A percentile compares a stretch with the other conserved stretches of the same genome.
Conservation (phyloP, 2,329 filamentous ascomycete genomes). For the Exophiala alcalophila region DNA sequence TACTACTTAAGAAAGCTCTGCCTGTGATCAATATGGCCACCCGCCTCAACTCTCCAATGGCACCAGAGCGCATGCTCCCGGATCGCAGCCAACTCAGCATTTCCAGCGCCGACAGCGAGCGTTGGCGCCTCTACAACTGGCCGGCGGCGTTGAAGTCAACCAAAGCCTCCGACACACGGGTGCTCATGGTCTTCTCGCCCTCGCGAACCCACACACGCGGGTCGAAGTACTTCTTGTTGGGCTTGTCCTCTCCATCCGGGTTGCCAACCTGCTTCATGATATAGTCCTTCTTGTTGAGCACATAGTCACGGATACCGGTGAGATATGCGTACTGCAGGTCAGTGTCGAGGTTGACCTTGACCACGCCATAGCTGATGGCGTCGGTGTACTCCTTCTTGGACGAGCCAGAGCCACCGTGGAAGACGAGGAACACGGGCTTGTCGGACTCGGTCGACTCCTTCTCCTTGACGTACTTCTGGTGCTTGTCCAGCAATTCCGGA, state of each 20-base stretch:
- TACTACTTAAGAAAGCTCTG: too few relatives aligned
- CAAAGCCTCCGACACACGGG: constrained; percentile 75
- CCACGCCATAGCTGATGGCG: constrained; percentile 88
- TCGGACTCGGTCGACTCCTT: constrained; percentile 67
- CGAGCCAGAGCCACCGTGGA: constrained; percentile 96
- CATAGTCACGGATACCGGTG: constrained; percentile 87
- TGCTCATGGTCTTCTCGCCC: constrained; percentile 94
- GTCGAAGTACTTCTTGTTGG: constrained; percentile 96
- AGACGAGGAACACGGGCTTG: constrained; percentile 98
- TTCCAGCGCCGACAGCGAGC: too few relatives aligned
- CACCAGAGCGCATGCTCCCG: too few relatives aligned
- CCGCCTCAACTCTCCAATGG: too few relatives aligned
- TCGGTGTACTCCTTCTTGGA: constrained; percentile 84
- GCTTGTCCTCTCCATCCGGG: constrained; percentile 93
- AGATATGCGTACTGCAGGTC: constrained; percentile 97
- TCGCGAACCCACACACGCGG: constrained; percentile 88
- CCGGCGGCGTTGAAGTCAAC: constrained; percentile 86
- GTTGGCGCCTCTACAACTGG: constrained; percentile 74
- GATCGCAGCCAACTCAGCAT: too few relatives aligned
- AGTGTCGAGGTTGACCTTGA: constrained; percentile 99
- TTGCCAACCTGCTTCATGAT: constrained; percentile 83
- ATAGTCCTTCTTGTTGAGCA: constrained; percentile 94
- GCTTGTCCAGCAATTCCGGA: constrained; percentile 93
- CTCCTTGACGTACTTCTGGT: constrained; percentile 87
- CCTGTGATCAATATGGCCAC: too few relatives aligned